Evolutionary conservation across 257 asterid genomes (phyloP), one percentile per base, ranked within the genome.

Genomic region (Solanum medicagineum): DNA sequence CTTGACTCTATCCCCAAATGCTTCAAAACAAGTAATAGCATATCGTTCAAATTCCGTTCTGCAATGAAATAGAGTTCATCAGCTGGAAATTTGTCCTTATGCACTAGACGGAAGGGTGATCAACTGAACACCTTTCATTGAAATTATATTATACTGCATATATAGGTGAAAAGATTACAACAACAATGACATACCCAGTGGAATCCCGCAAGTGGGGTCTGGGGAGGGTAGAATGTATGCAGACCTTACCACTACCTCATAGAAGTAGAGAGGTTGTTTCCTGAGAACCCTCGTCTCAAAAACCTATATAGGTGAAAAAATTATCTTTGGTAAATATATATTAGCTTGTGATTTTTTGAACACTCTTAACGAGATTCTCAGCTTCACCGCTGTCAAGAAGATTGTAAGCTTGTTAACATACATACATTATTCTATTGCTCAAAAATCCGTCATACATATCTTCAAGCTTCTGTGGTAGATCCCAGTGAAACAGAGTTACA

Each of bases 401-500:
- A 15, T 12, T 2, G 14, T 14, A 36, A 5, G 8, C 6, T 55
- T 11, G 10, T 70, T n/a, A 15, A 32, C 65, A 69, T 74, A 91
- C 97, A 45, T 87, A 95, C 98, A 93, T 88, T 60, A 92, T 90
- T 88, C 84, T 94, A 60, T 88, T 59, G 87, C 92, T 87, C 83
- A 95, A 87, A 19, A 94, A 83, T 71, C 98, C 98, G 56, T 90
- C 93, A 80, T 95, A 95, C 47, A 73, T 83, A 86, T 95, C 98
- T 88, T 95, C 90, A 75, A 95, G 96, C 53, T 69, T 66, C 86
- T 93, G 96, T 4, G 98, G 98, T 36, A 95, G 96, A 85, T 95
- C 98, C 98, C 98, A 95, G 81, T 95, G 98, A 88, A 93, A 95
- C 32, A 95, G 75, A 63, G 98, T 95, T 17, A 84, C 98, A 79